Conservation (phyloP, 345 rosid genomes). For the Litchi chinensis region DNA sequence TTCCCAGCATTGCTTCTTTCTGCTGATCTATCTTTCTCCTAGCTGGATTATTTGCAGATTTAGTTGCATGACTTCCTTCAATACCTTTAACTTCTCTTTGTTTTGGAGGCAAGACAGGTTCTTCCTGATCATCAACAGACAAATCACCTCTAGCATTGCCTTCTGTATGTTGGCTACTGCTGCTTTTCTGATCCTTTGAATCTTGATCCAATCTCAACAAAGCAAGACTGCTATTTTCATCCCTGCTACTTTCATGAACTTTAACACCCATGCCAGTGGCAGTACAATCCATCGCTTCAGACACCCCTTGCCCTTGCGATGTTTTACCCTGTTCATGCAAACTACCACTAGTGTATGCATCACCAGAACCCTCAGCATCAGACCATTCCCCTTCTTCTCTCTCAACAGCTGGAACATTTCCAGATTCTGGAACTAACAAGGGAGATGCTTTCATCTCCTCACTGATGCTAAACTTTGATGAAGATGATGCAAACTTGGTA, state of each 20-base stretch:
- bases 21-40: conserved; percentile 93
- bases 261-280: conserved; percentile 32
- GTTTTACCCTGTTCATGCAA: conserved; percentile 39
- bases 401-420: conserved; percentile 47
- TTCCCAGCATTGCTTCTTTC: conserved; percentile 96
- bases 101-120: conserved; percentile 43
- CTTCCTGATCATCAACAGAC: conserved; percentile 49
- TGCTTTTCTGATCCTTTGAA: conserved; percentile 45
- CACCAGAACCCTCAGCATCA: conserved; percentile 63
- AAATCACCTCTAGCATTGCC: conserved; percentile 44
- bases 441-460: conserved; percentile 41
- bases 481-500: conserved; percentile 35
- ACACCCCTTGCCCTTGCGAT: conserved; percentile 36
- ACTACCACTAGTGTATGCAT: conserved; percentile 27
- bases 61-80: conserved; percentile 79
- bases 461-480: conserved; percentile 32
- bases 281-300: conserved; percentile 34
- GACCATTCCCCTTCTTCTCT: conserved; percentile 99
- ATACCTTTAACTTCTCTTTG: conserved; percentile 79
- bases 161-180: conserved; percentile 43
- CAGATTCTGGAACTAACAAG: conserved; percentile 31
- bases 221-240: conserved; percentile 33
- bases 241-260: conserved; percentile 32
- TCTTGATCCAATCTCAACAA: conserved; percentile 39
- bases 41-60: conserved; percentile 63